Base-by-base conservation (phyloP, 2,329 filamentous ascomycete species). In the Triangularia setosa region DNA sequence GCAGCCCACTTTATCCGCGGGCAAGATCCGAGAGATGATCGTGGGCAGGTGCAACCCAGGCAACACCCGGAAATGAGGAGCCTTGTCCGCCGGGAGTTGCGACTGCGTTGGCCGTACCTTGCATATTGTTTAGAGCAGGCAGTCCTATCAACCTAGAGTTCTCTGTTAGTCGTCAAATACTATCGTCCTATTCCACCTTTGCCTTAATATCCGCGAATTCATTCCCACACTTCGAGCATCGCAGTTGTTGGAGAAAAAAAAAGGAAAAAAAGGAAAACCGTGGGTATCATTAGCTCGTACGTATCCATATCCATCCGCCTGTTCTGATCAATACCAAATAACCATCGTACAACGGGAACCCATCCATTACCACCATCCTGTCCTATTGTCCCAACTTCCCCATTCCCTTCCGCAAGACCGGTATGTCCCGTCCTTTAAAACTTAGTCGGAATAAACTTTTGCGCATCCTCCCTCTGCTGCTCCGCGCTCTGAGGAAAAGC, bases 401-500 rank as follows among this genome's bases (percentile, higher is more conserved):
- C 33, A n/a, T 14, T 7, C 30, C 28, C n/a, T n/a, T 24, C 9
- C 18, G 6, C 6, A 59, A 33, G 4, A 59, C 8, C 7, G 16
- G 18, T 11, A 24, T 4, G 9, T 53, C 3, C 48, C 9, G n/a
- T 33, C 8, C 2, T 27, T n/a, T 55, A 71, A 30, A 72, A 69
- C 61, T 66, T 71, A 0, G 70, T 71, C 3, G 70, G 69, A 16
- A 72, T 68, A 53, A 72, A 72, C 8, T 72, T 61, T 35, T 90
- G 79, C 1, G 90, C 90, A 71, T 90, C 89, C 60, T 85, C 79
- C 75, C 89, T 80, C 73, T 92, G 90, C 75, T 92, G 80, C 23
- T 80, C 80, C 69, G 87, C 89, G 1, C 86, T 87, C 75, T 93
- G 82, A 0, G 87, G 88, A 72, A 93, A 93, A 7, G 90, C 90